phyloP scores from a whole-genome alignment of 805 yeast species.

The Saturnispora sanitii region DNA sequence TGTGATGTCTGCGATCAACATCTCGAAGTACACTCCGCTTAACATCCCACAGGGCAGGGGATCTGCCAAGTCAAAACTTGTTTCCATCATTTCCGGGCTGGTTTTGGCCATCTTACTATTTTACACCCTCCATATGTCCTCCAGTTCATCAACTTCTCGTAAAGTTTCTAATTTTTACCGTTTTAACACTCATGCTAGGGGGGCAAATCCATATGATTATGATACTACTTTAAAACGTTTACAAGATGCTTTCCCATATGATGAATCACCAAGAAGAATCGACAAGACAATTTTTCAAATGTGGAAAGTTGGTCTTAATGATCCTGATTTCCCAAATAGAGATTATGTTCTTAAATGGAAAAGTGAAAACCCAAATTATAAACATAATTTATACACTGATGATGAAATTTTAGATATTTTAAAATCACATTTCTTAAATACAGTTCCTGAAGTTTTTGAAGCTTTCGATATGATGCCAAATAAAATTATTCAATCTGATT shows the following conservation, averaged over 20 bases:
- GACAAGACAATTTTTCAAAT: slow-evolving; percentile 27
- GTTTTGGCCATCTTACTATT: slow-evolving; percentile 22
- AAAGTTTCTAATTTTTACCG: slow-evolving; percentile 24
- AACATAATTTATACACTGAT: slow-evolving; percentile 25
- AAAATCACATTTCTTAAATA: slow-evolving; percentile 22
- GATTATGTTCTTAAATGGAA: slow-evolving; percentile 26
- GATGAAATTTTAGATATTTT: slow-evolving; percentile 25
- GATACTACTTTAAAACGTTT: slow-evolving; percentile 25
- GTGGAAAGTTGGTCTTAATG: slow-evolving; percentile 28
- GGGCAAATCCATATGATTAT: slow-evolving; percentile 28
- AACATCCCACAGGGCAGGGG: not conserved
- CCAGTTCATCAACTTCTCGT: slow-evolving; percentile 20
- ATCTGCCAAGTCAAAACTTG: slow-evolving; percentile 16
- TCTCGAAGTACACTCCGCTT: slow-evolving; percentile 6
- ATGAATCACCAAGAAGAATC: slow-evolving; percentile 25
- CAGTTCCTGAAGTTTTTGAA: slow-evolving; percentile 43
- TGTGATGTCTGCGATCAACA: slow-evolving; percentile 1
- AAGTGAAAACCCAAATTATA: slow-evolving; percentile 27
- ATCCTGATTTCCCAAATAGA: slow-evolving; percentile 28
- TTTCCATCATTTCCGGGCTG: slow-evolving; percentile 22
- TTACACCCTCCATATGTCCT: slow-evolving; percentile 16
- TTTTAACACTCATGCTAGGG: slow-evolving; percentile 25
- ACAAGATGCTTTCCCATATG: slow-evolving; percentile 25
- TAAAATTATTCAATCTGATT: slow-evolving; percentile 42
- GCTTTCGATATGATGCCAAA: slow-evolving; percentile 47